Base-by-base conservation (phyloP, 2,329 filamentous ascomycete species). In the Microdochium trichocladiopsis region DNA sequence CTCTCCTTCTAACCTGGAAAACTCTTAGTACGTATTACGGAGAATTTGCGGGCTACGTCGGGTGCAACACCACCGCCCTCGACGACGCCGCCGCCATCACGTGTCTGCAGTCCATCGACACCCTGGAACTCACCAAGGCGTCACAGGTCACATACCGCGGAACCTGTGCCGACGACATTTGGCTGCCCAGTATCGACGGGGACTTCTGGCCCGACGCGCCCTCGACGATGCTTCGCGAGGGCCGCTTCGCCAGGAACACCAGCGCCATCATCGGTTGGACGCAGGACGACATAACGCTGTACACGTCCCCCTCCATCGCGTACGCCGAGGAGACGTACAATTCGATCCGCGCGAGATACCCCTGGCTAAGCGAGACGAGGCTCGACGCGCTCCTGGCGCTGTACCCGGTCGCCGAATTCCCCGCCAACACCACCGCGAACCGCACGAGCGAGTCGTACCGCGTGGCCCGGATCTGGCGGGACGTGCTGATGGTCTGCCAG, bases 401-500 rank as follows among this genome's bases (percentile, higher is more conserved):
- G 1, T 84, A 84, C 60, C 78, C 80, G 0, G 56, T 67, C 1
- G 52, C 62, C 5, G 75, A 79, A 1, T 82, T 80, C 57, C 4
- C 58, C 1, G 61, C 69, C 2, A 62, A 71, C 53, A 45, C 58
- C 9, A 58, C 61, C 1, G 69, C 69, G 4, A 70, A 71, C 45
- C 59, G 77, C 1, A 72, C 73, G 2, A 60, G 64, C 25, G 71
- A 81, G 50, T 79, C 78, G 61, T 78, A 74, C 61, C 75, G 78
- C 50, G 58, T 73, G 4, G 70, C 75, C 0, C 66, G 73, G 28
- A 71, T 77, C 22, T 74, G 79, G 56, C 66, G 78, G 14, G 79
- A 82, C 59, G 72, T 80, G 43, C 49, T 78, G 25, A 75, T 80
- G 70, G 65, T 67, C 0, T 80, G 77, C 61, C 70, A 73, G 41